phyloP scores from a whole-genome alignment of 257 asterid species.

The Solanum etuberosum region DNA sequence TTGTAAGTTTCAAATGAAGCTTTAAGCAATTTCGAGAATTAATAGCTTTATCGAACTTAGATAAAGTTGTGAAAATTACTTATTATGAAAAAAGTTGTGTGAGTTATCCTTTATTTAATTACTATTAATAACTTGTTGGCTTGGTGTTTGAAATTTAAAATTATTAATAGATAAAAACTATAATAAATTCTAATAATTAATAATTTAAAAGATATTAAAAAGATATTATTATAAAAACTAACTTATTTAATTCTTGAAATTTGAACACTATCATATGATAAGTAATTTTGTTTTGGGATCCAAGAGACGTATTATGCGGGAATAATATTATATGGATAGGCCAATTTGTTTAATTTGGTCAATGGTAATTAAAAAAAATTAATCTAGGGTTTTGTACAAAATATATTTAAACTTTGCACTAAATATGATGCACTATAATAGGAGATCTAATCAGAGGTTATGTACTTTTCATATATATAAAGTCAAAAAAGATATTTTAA shows the following conservation, averaged over 20 bases:
- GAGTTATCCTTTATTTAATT: neutral
- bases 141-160: neutral
- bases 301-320: neutral
- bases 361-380: neutral
- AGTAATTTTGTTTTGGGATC: neutral
- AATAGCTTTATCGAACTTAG: neutral
- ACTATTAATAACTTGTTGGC: neutral
- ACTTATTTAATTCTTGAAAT: neutral
- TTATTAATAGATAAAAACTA: no score
- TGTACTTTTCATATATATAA: neutral
- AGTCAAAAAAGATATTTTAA: neutral
- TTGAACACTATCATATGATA: no score
- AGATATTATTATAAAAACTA: no score
- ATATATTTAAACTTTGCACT: neutral
- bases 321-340: neutral
- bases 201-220: no score
- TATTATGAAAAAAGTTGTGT: neutral
- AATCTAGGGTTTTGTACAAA: neutral
- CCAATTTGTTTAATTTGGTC: neutral
- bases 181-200: no score
- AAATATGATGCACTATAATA: neutral
- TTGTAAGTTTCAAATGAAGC: neutral
- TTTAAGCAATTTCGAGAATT: no score
- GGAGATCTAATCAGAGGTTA: neutral
- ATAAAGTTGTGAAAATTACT: neutral